These are phyloP conservation scores for Claviceps africana DNA, from an alignment of 2,329 filamentous ascomycete species.

Conservation along the genomic window DNA sequence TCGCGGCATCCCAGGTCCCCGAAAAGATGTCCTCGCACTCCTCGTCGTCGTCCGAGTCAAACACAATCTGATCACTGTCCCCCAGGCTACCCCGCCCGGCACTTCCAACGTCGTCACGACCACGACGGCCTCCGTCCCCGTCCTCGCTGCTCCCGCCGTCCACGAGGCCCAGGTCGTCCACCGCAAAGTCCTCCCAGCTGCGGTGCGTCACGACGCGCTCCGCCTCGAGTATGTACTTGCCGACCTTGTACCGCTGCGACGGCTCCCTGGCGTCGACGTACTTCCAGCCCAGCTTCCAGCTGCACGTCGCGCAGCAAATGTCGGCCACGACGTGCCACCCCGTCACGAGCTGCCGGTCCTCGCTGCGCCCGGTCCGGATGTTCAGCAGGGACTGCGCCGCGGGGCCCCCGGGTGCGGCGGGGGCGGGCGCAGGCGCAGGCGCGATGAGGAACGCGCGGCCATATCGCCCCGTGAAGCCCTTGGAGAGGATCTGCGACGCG, in stretches of 20 bases:
- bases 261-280: slow-evolving; percentile 49
- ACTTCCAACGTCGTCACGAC: neutral
- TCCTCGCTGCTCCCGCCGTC: slow-evolving; percentile 5
- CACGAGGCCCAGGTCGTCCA: slow-evolving; percentile 4
- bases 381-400: slow-evolving; percentile 31
- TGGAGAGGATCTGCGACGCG: slow-evolving; percentile 46
- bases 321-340: slow-evolving; percentile 52
- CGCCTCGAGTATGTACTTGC: slow-evolving; percentile 54
- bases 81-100: neutral
- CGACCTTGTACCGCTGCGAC: slow-evolving; percentile 51
- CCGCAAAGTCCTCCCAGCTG: slow-evolving; percentile 32
- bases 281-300: slow-evolving; percentile 50
- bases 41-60: slow-evolving; percentile 51
- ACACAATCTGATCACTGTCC: slow-evolving; percentile 27
- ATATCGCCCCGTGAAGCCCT: slow-evolving; percentile 52
- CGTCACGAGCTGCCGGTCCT: slow-evolving; percentile 45
- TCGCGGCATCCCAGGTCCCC: slow-evolving; percentile 44
- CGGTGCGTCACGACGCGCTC: slow-evolving; percentile 38
- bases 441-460: slow-evolving; percentile 50
- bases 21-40: slow-evolving; percentile 54
- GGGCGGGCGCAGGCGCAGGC: slow-evolving; percentile 14
- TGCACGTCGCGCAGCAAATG: slow-evolving; percentile 43
- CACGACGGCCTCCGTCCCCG: neutral
- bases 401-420: neutral
- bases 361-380: slow-evolving; percentile 38